These are phyloP conservation scores for Boletus insuetus DNA, from an alignment of 768 basidiomycete species.

Conservation along the genomic window DNA sequence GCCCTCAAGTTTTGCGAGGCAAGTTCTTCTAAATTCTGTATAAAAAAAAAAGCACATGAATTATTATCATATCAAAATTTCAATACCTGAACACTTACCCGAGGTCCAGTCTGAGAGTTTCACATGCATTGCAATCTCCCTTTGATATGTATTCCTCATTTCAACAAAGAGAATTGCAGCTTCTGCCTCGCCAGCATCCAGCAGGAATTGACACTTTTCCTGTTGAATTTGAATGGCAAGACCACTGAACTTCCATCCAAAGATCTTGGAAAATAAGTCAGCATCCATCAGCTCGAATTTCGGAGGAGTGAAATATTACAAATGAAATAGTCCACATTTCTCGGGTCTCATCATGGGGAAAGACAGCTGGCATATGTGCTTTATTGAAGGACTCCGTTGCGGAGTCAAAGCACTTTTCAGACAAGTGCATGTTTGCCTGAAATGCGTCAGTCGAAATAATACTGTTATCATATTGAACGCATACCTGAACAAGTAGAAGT, in stretches of 20 bases:
- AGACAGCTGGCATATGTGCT: slow-evolving; percentile 7
- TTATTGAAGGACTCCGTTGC: slow-evolving; percentile 9
- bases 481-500: slow-evolving; percentile 14
- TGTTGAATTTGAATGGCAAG: slow-evolving; percentile 15
- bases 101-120: slow-evolving; percentile 14
- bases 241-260: slow-evolving; percentile 22
- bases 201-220: slow-evolving; percentile 7
- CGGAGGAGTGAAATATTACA: background rate
- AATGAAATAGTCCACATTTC: slow-evolving; percentile 17
- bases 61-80: too few species aligned
- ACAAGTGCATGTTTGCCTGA: slow-evolving; percentile 17
- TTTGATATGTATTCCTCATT: slow-evolving; percentile 5
- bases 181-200: background rate
- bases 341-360: slow-evolving; percentile 10
- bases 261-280: slow-evolving; percentile 9
- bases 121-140: slow-evolving; percentile 11
- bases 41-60: background rate
- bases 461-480: background rate
- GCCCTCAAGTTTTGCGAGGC: slow-evolving; percentile 5
- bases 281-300: background rate
- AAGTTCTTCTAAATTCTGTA: slow-evolving; percentile 5
- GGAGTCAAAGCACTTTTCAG: background rate
- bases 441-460: background rate
- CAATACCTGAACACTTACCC: background rate
- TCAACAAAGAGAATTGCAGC: slow-evolving; percentile 9